Conservation (phyloP, 1,139 yeast species). For the Kurtzmaniella quercitrusa region DNA sequence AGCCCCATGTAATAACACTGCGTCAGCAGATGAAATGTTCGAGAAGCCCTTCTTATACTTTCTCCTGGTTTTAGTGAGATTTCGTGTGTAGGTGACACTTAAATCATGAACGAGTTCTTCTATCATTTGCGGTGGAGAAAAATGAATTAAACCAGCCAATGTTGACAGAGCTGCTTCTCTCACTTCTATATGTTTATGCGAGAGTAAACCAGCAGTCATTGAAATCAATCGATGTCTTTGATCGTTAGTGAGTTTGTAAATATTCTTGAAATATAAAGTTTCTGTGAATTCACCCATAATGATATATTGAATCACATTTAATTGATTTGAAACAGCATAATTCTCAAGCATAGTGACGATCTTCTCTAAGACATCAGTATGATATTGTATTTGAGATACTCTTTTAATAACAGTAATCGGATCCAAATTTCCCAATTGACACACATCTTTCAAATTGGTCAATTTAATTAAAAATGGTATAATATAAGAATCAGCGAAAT, state of each 20-base stretch:
- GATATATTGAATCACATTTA: conserved; percentile 65
- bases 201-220: conserved; percentile 51
- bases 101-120: conserved; percentile 25
- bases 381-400: conserved; percentile 58
- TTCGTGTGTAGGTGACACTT: conserved; percentile 20
- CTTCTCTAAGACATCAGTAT: conserved; percentile 35
- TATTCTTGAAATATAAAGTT: conserved; percentile 68
- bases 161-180: conserved; percentile 74
- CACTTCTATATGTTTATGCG: conserved; percentile 69
- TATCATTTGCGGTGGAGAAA: conserved; percentile 61
- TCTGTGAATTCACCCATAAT: conserved; percentile 71
- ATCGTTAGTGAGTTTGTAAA: conserved; percentile 47
- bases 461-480: conserved; percentile 70
- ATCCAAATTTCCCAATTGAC: conserved; percentile 65
- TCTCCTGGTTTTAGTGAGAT: conserved; percentile 30
- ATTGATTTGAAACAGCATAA: conserved; percentile 34
- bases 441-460: conserved; percentile 73
- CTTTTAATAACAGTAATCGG: conserved; percentile 52
- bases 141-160: conserved; percentile 77
- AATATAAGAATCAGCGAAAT: conserved; percentile 38
- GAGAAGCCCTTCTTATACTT: conserved; percentile 24
- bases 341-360: conserved; percentile 51
- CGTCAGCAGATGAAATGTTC: conserved; percentile 36
- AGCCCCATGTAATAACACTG: conserved; percentile 70
- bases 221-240: conserved; percentile 53